Percentiles rank a stretch among this genome's conserved stretches.
Evolutionary conservation across 1,284 basidiomycete genomes (phyloP).

Genomic region (Cryptococcus neoformans): DNA sequence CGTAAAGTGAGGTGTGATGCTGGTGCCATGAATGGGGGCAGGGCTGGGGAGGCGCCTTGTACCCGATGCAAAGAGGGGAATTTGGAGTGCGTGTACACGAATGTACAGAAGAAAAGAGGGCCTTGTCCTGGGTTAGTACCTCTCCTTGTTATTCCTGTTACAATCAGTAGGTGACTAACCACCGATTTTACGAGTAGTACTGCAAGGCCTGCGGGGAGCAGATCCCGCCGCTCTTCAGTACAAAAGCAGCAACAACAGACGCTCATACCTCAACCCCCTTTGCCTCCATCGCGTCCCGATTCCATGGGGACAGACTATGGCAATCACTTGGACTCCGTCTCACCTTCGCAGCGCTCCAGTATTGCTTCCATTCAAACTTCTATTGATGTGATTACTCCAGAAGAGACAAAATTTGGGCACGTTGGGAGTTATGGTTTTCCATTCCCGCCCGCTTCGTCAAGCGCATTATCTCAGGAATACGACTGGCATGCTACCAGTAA

Average conservation of each 20-base stretch:
- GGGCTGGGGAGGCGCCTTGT: conserved; percentile 21
- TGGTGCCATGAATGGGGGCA: conserved; percentile 24
- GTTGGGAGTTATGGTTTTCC: background rate
- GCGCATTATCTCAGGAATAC: background rate
- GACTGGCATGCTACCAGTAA: background rate
- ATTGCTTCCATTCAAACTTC: conserved; percentile 8
- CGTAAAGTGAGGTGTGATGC: conserved; percentile 46
- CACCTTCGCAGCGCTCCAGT: conserved; percentile 15
- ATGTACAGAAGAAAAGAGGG: conserved; percentile 44
- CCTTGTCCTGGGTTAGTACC: conserved; percentile 35
- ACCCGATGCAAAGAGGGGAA: conserved; percentile 42
- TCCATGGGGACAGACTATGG: background rate
- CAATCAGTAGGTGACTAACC: background rate
- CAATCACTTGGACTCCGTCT: background rate
- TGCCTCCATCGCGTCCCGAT: background rate
- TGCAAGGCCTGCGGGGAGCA: conserved; percentile 13
- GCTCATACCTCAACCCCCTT: too few relatives aligned
- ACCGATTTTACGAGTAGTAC: conserved; percentile 5
- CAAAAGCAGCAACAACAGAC: background rate
- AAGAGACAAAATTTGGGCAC: background rate
- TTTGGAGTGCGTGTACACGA: conserved; percentile 39
- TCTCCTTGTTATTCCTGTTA: background rate
- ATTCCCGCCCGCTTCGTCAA: background rate
- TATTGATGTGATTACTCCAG: background rate
- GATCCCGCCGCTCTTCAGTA: conserved; percentile 8